Evolutionary conservation across 306 rosid genomes (phyloP).

Genomic region (Astragalus membranaceus): DNA sequence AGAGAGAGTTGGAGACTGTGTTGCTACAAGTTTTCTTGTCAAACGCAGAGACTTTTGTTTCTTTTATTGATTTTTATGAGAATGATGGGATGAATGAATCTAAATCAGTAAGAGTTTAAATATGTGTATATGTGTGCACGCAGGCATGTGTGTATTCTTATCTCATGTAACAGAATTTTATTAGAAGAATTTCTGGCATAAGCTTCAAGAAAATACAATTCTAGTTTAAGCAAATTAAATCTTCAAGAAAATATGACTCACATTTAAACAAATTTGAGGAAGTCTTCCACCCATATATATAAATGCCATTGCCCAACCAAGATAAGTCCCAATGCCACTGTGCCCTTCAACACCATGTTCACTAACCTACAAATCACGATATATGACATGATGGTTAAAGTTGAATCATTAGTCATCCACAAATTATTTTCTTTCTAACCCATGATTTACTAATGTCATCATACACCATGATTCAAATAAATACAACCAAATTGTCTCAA

Average conservation of each 20-base stretch:
- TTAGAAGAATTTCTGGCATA: neutral
- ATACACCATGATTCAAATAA: neutral
- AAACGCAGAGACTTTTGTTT: neutral
- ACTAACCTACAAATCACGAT: slow-evolving; percentile 33
- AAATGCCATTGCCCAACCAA: slow-evolving; percentile 87
- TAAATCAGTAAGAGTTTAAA: neutral
- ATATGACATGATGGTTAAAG: neutral
- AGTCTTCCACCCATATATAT: slow-evolving; percentile 77
- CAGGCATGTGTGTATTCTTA: neutral
- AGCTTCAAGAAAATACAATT: neutral
- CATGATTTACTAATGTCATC: neutral
- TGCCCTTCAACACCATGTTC: slow-evolving; percentile 17
- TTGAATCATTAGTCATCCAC: neutral
- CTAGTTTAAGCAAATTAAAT: too few relatives aligned
- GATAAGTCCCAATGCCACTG: slow-evolving; percentile 40
- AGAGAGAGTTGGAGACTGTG: too few relatives aligned
- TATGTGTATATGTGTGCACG: too few relatives aligned
- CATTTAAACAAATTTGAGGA: slow-evolving; percentile 77
- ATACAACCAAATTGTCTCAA: neutral
- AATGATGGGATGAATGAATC: neutral
- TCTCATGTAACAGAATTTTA: neutral
- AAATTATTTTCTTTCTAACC: neutral
- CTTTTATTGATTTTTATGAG: neutral
- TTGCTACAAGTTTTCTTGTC: neutral
- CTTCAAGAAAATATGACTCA: slow-evolving; percentile 28